Conservation (phyloP, 2,329 filamentous ascomycete species). For the Pseudocercospora eumusae region DNA sequence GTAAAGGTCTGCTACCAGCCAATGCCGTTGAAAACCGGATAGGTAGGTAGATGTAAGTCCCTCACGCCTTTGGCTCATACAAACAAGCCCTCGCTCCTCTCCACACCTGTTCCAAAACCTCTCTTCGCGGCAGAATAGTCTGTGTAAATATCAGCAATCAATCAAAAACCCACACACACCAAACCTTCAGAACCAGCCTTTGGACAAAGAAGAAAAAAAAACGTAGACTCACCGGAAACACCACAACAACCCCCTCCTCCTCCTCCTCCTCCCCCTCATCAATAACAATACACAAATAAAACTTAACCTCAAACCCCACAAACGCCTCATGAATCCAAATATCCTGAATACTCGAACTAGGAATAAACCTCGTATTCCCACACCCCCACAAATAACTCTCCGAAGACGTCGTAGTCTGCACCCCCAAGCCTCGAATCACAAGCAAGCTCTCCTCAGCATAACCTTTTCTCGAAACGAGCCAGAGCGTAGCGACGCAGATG, state of each 20-base stretch:
- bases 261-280: slow-evolving; percentile 86
- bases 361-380: slow-evolving; percentile 71
- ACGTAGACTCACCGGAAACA: slow-evolving; percentile 79
- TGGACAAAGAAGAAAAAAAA: too few species aligned
- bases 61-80: slow-evolving; percentile 64
- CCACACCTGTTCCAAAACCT: slow-evolving; percentile 86
- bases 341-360: slow-evolving; percentile 87
- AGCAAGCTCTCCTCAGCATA: slow-evolving; percentile 76
- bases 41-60: slow-evolving; percentile 12
- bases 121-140: slow-evolving; percentile 69
- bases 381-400: slow-evolving; percentile 61
- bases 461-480: slow-evolving; percentile 33
- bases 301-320: slow-evolving; percentile 83
- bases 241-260: slow-evolving; percentile 81
- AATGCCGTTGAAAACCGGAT: slow-evolving; percentile 24
- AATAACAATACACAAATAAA: slow-evolving; percentile 87
- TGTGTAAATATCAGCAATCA: slow-evolving; percentile 40
- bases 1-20: slow-evolving; percentile 46
- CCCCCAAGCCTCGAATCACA: slow-evolving; percentile 82
- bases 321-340: slow-evolving; percentile 96
- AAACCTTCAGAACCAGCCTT: neutral
- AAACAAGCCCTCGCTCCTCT: slow-evolving; percentile 79
- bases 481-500: slow-evolving; percentile 35
- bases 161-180: too few species aligned
- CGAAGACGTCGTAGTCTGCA: slow-evolving; percentile 76